Base-by-base conservation (phyloP, 2,329 filamentous ascomycete species). In the Arthrobotrys sphaeroides region DNA sequence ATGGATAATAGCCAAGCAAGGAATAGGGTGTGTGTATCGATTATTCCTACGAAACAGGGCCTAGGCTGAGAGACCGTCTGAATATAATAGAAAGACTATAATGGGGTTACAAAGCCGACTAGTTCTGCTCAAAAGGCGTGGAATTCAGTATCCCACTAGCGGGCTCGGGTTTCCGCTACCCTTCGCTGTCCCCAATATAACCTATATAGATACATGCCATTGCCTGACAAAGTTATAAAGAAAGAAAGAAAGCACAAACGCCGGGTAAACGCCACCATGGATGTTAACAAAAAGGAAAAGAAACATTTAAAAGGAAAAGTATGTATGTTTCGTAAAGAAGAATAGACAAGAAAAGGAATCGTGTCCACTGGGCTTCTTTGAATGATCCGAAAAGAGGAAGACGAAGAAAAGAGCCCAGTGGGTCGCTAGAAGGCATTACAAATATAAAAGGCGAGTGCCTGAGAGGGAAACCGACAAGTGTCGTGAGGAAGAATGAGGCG, bases 291-390 rank as follows among this genome's bases (percentile, higher is more conserved):
- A 36, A 22, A 38, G 28, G 16, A 12, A 47, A 57, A 59, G 2
- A 55, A 24, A 24, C 9, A 33, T n/a, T n/a, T n/a, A 59, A 26
- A 26, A 28, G 24, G 43, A 64, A 64, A 61, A 57, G 67, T 40
- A 43, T 64, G 31, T 64, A 64, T 55, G 55, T 36, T 12, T 66
- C 53, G 45, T 55, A 36, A 49, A 33, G 49, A 62, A 67, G 40
- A 65, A 69, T 69, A 28, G 20, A 72, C 59, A 72, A 64, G 57
- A 55, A 64, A 62, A 72, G 47, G 59, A 64, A 57, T 55, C 22
- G 40, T 57, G 36, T 20, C 45, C 67, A 38, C 49, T 55, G 18
- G 18, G 26, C 16, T 70, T 62, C 13, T 45, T 28, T 28, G 16
- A 45, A 26, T 26, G 20, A 62, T 43, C 22, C 7, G n/a, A n/a